Percentiles rank a stretch among this genome's conserved stretches.
Conservation (phyloP, 2,329 filamentous ascomycete species). For the Colletotrichum lupini region DNA sequence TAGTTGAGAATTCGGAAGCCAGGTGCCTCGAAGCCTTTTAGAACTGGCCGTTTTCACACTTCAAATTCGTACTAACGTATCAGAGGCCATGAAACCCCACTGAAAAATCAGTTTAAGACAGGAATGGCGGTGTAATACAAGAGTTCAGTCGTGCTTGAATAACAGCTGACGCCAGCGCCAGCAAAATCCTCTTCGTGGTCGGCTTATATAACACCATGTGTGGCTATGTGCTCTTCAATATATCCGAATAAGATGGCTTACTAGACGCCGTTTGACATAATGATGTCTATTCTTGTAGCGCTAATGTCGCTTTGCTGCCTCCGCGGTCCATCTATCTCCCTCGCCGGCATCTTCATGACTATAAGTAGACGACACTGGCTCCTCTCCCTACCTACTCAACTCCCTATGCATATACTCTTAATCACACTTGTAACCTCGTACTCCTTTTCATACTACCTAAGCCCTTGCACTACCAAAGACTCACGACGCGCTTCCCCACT, state of each 20-base stretch:
- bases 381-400: neutral
- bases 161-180: neutral
- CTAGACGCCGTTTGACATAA: neutral
- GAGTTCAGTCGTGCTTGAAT: too few species aligned
- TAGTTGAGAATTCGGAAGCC: too few species aligned
- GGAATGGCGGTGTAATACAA: neutral
- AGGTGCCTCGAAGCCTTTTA: rapidly evolving
- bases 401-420: neutral
- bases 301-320: too few species aligned
- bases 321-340: neutral
- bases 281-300: neutral
- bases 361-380: neutral
- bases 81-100: rapidly evolving
- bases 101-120: neutral
- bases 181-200: neutral
- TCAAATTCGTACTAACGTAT: neutral
- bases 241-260: neutral
- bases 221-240: neutral
- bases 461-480: too few species aligned
- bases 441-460: too few species aligned
- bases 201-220: neutral
- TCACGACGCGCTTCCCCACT: neutral
- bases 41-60: neutral
- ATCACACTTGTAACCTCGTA: too few species aligned
- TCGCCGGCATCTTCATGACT: neutral